phyloP scores from a whole-genome alignment of 208 protist species.

The Trichomonas tenax region DNA sequence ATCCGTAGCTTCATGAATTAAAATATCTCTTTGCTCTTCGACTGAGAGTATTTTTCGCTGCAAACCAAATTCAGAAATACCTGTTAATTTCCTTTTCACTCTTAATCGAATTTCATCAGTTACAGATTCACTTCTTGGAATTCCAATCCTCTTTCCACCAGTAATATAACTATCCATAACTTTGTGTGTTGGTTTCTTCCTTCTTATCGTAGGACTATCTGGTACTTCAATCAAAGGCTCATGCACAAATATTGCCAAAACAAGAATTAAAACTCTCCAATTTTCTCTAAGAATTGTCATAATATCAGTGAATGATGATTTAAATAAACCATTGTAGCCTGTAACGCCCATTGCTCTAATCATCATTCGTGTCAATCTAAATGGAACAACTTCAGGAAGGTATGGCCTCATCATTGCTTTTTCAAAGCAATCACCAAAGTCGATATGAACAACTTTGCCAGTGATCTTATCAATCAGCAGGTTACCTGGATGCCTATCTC shows the following conservation, averaged over 20 bases:
- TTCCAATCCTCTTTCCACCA: background rate
- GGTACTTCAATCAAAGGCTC: background rate
- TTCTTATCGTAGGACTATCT: background rate
- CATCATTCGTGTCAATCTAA: slow-evolving; percentile 6
- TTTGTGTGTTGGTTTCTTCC: background rate
- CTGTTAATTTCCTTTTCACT: background rate
- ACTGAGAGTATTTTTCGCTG: background rate
- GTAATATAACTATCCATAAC: background rate
- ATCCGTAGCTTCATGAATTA: background rate
- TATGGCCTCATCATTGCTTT: slow-evolving; percentile 3
- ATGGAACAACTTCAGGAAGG: slow-evolving; percentile 20
- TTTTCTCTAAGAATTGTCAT: slow-evolving; percentile 25
- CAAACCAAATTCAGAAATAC: background rate
- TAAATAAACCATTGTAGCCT: background rate
- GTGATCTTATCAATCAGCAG: background rate
- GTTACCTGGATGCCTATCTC: background rate
- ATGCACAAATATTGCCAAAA: background rate
- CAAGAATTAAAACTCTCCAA: background rate
- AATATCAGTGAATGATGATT: background rate
- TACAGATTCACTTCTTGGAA: background rate
- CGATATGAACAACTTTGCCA: slow-evolving; percentile 19
- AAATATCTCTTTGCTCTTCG: background rate
- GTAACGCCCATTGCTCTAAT: background rate
- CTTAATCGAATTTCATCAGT: background rate
- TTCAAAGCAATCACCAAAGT: slow-evolving; percentile 33